Evolutionary conservation across 371 early-diverging fungal species (phyloP).

Genomic region (Mucor circinelloides): DNA sequence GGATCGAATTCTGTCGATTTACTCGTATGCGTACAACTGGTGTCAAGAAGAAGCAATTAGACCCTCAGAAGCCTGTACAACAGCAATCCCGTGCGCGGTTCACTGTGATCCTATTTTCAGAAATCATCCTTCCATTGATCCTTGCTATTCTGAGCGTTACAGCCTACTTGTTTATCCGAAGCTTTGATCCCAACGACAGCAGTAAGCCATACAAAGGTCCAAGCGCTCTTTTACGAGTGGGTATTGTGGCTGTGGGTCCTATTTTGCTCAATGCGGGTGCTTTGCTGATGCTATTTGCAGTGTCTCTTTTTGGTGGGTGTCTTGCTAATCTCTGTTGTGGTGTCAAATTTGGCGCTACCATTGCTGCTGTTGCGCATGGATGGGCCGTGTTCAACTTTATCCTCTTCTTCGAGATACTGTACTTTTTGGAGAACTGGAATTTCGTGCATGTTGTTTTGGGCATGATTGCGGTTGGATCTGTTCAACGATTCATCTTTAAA

Average conservation of each 20-base stretch:
- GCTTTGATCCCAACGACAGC: conserved; percentile 29
- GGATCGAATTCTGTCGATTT: conserved; percentile 74
- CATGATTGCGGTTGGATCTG: conserved; percentile 59
- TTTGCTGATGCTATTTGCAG: conserved; percentile 61
- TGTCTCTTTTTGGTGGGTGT: conserved; percentile 73
- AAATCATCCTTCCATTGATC: conserved; percentile 72
- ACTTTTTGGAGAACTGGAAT: conserved; percentile 70
- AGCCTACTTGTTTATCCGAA: conserved; percentile 65
- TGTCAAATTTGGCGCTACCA: conserved; percentile 69
- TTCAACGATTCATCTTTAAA: conserved; percentile 72
- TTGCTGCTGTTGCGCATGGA: conserved; percentile 70
- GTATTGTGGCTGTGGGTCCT: conserved; percentile 68
- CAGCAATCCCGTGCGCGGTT: conserved; percentile 66
- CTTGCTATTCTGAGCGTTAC: conserved; percentile 64
- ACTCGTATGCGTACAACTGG: conserved; percentile 76
- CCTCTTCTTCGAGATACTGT: conserved; percentile 61
- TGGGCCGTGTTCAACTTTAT: conserved; percentile 66
- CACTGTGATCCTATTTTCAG: conserved; percentile 68
- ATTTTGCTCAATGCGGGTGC: conserved; percentile 69
- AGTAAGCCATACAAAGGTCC: conserved; percentile 31
- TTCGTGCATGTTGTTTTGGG: conserved; percentile 66
- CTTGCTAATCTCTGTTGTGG: conserved; percentile 59
- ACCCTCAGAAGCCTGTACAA: conserved; percentile 46
- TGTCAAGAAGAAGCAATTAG: conserved; percentile 72
- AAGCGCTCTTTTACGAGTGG: conserved; percentile 56